phyloP scores from a whole-genome alignment of 495 filamentous ascomycete genomes.

The Aspergillus campestris region DNA sequence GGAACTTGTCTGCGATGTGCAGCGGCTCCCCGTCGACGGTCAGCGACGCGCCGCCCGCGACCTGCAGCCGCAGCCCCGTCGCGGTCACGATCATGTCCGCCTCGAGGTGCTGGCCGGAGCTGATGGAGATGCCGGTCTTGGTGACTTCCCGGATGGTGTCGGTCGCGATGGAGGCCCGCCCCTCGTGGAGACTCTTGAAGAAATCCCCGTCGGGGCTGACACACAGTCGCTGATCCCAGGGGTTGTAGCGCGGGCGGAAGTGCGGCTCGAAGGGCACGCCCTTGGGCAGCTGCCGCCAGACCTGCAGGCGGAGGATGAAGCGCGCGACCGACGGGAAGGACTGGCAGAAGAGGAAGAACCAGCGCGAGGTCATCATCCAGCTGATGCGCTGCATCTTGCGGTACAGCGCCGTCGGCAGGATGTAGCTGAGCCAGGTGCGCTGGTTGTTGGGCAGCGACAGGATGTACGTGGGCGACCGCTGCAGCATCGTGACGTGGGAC shows the following conservation, averaged over 20 bases:
- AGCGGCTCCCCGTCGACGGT: conserved; percentile 48
- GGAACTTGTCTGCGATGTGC: conserved; percentile 34
- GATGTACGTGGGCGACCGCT: conserved; percentile 54
- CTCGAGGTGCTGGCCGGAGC: conserved; percentile 46
- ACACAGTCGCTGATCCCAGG: conserved; percentile 69
- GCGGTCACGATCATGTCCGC: conserved; percentile 71
- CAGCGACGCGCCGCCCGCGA: conserved; percentile 43
- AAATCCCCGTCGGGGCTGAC: conserved; percentile 66
- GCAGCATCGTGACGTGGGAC: conserved; percentile 45
- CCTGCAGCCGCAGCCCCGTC: conserved; percentile 55
- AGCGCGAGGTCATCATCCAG: conserved; percentile 36
- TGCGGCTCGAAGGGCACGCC: conserved; percentile 52
- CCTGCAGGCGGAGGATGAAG: conserved; percentile 33
- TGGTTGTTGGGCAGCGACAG: conserved; percentile 39
- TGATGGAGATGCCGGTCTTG: conserved; percentile 46
- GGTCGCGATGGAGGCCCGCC: conserved; percentile 56
- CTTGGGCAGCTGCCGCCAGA: conserved; percentile 43
- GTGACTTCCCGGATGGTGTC: conserved; percentile 60
- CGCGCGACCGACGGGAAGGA: conserved; percentile 45
- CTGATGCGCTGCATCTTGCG: conserved; percentile 34
- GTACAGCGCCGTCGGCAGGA: conserved; percentile 28
- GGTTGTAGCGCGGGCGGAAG: conserved; percentile 63
- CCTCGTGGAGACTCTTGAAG: conserved; percentile 49
- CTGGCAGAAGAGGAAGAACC: conserved; percentile 47
- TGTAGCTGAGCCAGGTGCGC: conserved; percentile 27